Base-by-base conservation (phyloP, 2,329 filamentous ascomycete genomes). In the Diplodia sapinea region DNA sequence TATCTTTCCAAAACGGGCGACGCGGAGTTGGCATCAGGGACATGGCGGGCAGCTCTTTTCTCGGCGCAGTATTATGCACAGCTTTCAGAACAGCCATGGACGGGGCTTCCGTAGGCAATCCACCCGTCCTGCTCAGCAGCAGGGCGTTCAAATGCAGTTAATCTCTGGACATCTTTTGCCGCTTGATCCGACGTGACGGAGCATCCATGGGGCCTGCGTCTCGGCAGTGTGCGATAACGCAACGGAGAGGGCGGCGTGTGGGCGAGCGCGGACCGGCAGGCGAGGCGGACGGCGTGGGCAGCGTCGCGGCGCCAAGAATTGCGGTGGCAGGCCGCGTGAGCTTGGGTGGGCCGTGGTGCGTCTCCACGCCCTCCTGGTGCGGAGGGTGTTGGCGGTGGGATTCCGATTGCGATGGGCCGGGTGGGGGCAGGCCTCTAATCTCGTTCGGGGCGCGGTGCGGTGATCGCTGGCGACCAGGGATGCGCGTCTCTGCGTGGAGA, bases 1-100 rank as follows among this genome's bases (percentile, higher is more conserved):
- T 66, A 55, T 66, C 64, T 49, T 57, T 50, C 40, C 43, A 47
- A 66, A 66, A 66, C 47, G 23, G 64, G 64, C 52, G 64, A 66
- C 38, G 43, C 40, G 64, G 64, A 66, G 64, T 66, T 66, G 40
- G 59, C 8, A 50, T 62, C n/a, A 40, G 64, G 64, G 61, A 47
- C 54, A 66, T 59, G 57, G 40, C 57, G 40, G 40, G 50, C 64
- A 63, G 26, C 31, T 51, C 47, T n/a, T 43, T 51, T 62, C 31
- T 33, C 31, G 59, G 59, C 59, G 59, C 47, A 51, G 59, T 47
- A 38, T 63, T 26, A 63, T 51, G 59, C 33, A 51, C 29, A 50
- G 31, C 47, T 36, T 36, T 63, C 20, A 40, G 38, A 51, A 26
- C 33, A 20, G 59, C 43, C 26, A 51, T 47, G 57, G 43, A n/a